Base-by-base conservation (phyloP, 2,329 filamentous ascomycete species). In the Ascomycota sp. region DNA sequence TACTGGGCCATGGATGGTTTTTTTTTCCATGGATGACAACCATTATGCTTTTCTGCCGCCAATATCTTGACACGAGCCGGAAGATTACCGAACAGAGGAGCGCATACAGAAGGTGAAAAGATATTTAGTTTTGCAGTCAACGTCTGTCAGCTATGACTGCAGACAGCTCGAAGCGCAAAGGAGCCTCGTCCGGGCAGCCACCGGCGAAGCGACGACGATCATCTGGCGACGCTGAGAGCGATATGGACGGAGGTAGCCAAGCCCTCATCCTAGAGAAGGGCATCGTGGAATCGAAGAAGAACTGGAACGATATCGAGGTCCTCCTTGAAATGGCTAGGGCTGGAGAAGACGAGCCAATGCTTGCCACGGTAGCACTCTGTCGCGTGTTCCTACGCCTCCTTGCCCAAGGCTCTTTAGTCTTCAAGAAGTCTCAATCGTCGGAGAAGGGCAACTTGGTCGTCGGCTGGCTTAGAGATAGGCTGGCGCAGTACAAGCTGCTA, bases 271-370 rank as follows among this genome's bases (percentile, higher is more conserved):
- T 93, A 35, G 84, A 93, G 57, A 64, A 70, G 40, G 75, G 79
- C 37, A 83, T 95, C 36, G 57, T 83, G 39, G 75, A 89, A 52
- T 92, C 83, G 33, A 78, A 73, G 47, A 81, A 83, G 53, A 70
- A 92, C 55, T 92, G 91, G 63, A 92, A 92, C 61, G 82, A 92
- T 49, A 86, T 95, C 46, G 66, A 71, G 7, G 68, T 66, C 9
- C 57, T 95, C 28, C 60, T 92, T 31, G 64, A 64, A 30, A 65
- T 44, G 11, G 53, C 55, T 31, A 41, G 66, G 46, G 58, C 57
- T 27, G 57, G 58, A 25, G 53, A 64, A 3, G 52, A 59, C 2
- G 66, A 75, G 30, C 60, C 68, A 4, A 59, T 80, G 32, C 57
- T 79, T 27, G 78, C 83, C 0, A 70, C 76, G 0, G 74, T 93